Evolutionary conservation across 805 yeast genomes (phyloP).

Genomic region (Metschnikowia vanudenii): DNA sequence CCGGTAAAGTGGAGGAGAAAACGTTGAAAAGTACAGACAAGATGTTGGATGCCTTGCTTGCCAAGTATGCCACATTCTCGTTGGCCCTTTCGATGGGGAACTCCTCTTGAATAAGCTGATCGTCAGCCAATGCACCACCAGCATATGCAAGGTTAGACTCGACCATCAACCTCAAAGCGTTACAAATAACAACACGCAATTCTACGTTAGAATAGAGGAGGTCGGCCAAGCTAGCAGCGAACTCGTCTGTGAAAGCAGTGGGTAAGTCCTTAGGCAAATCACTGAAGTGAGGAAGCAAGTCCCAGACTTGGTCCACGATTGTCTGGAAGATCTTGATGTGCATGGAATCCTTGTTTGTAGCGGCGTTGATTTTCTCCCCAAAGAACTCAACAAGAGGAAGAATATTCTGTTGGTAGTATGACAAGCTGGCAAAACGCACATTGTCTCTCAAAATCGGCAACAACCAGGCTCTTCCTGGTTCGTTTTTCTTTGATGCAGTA

Average conservation of each 20-base stretch:
- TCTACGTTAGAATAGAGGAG: conserved; percentile 71
- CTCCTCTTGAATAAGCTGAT: conserved; percentile 55
- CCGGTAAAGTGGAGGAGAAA: conserved; percentile 83
- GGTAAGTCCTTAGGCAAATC: conserved; percentile 78
- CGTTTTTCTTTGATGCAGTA: conserved; percentile 42
- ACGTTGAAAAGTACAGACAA: conserved; percentile 89
- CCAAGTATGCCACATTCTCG: conserved; percentile 58
- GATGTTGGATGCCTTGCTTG: conserved; percentile 67
- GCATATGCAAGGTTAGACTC: conserved; percentile 69
- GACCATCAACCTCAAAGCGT: conserved; percentile 72
- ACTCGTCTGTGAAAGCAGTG: conserved; percentile 63
- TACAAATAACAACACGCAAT: conserved; percentile 79
- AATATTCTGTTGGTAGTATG: conserved; percentile 59
- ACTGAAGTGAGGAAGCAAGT: conserved; percentile 83
- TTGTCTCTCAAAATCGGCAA: conserved; percentile 88
- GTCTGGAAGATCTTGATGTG: conserved; percentile 80
- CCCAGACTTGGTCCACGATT: conserved; percentile 88
- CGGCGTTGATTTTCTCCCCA: conserved; percentile 43
- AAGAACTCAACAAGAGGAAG: conserved; percentile 64
- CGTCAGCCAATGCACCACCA: conserved; percentile 56
- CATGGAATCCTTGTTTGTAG: conserved; percentile 54
- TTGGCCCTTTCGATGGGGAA: conserved; percentile 58
- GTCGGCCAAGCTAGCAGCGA: conserved; percentile 76
- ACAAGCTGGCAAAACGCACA: conserved; percentile 66
- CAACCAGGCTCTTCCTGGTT: conserved; percentile 93